Evolutionary conservation across 1,139 yeast species (phyloP).

Genomic region (Taphrina flavorubra): DNA sequence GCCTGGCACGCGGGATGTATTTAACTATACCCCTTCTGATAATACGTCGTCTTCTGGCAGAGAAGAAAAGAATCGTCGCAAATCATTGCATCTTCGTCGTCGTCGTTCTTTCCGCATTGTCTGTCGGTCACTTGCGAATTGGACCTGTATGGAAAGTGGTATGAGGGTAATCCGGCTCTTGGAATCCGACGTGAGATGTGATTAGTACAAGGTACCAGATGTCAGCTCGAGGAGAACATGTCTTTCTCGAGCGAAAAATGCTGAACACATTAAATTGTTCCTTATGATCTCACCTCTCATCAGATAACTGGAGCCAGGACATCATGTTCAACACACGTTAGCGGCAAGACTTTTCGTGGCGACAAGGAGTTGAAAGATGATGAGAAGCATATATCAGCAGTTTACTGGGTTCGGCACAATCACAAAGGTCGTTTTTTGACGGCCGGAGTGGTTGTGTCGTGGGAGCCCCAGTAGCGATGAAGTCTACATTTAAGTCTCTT

Average conservation of each 20-base stretch:
- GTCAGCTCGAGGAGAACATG: slow-evolving; percentile 3
- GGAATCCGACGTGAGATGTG: slow-evolving; percentile 14
- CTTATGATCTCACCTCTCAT: slow-evolving; percentile 26
- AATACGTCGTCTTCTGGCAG: background rate
- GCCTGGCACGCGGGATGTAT: slow-evolving; percentile 30
- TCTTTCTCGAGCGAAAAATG: background rate
- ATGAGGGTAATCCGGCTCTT: background rate
- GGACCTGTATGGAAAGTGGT: background rate
- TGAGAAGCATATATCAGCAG: slow-evolving; percentile 33
- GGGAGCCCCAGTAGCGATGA: slow-evolving; percentile 40
- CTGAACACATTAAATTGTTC: slow-evolving; percentile 39
- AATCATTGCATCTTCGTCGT: too few relatives aligned
- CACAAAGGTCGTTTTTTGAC: background rate
- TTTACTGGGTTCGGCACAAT: slow-evolving; percentile 27
- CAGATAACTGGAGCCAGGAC: background rate
- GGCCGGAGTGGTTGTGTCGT: slow-evolving; percentile 22
- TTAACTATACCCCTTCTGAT: slow-evolving; percentile 32
- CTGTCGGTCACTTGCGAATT: slow-evolving; percentile 1
- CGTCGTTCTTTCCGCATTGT: background rate
- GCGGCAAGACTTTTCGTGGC: slow-evolving; percentile 17
- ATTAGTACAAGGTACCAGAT: slow-evolving; percentile 38
- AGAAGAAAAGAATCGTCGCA: background rate
- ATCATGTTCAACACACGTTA: background rate
- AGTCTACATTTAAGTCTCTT: slow-evolving; percentile 41
- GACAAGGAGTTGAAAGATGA: slow-evolving; percentile 12